phyloP scores from a whole-genome alignment of 179 eudicot genomes.

The Camellia oleifera region DNA sequence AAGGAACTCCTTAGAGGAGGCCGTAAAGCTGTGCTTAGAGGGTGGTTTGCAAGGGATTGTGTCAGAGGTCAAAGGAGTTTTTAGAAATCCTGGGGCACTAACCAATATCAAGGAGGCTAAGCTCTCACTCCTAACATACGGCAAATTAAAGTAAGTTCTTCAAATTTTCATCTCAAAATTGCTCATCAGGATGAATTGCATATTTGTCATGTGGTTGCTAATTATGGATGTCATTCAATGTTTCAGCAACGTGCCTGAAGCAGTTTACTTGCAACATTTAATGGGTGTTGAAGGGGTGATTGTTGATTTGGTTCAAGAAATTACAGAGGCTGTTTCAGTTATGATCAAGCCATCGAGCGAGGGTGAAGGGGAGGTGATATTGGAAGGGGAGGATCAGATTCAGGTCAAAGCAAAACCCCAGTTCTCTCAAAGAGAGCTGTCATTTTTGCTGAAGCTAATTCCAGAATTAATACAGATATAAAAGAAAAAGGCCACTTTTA shows the following conservation, averaged over 20 bases:
- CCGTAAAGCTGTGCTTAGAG: slow-evolving; percentile 58
- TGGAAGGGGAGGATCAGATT: slow-evolving; percentile 23
- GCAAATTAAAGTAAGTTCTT: slow-evolving; percentile 67
- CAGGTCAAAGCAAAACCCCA: slow-evolving; percentile 43
- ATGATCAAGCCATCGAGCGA: slow-evolving; percentile 36
- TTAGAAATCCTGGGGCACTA: slow-evolving; percentile 67
- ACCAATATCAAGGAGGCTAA: slow-evolving; percentile 66
- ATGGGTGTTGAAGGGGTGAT: slow-evolving; percentile 91
- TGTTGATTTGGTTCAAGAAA: slow-evolving; percentile 78
- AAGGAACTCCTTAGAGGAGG: slow-evolving; percentile 82
- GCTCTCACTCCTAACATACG: slow-evolving; percentile 72
- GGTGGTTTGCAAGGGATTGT: slow-evolving; percentile 93
- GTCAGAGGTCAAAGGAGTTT: slow-evolving; percentile 72
- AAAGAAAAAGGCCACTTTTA: not conserved
- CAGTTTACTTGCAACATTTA: slow-evolving; percentile 70
- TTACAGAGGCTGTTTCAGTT: slow-evolving; percentile 62
- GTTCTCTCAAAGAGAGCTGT: slow-evolving; percentile 74
- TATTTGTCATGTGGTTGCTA: not conserved
- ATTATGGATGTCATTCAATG: not conserved
- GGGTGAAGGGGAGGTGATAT: slow-evolving; percentile 24
- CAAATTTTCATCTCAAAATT: not conserved
- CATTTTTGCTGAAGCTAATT: slow-evolving; percentile 79
- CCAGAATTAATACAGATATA: slow-evolving; percentile 72
- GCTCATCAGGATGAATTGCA: too few species aligned
- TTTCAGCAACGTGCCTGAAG: slow-evolving; percentile 62